phyloP scores from a whole-genome alignment of 805 yeast species.

The Sungouiella blattae region DNA sequence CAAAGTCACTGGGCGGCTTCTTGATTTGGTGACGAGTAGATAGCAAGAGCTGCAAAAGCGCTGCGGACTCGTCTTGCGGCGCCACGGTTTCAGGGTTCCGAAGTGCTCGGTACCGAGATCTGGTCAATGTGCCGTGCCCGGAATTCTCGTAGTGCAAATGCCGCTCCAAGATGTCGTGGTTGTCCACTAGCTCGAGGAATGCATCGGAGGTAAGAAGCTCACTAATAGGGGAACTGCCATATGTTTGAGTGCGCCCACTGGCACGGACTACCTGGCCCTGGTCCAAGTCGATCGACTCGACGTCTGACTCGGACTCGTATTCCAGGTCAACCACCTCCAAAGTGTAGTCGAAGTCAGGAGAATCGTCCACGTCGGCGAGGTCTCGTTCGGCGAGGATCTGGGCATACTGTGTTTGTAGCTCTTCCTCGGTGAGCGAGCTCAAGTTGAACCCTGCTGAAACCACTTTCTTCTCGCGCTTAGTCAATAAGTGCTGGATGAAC shows the following conservation, averaged over 20 bases:
- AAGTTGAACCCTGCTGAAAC: neutral
- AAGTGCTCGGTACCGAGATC: conserved; percentile 24
- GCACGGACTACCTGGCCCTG: too few relatives aligned
- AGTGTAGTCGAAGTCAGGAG: conserved; percentile 9
- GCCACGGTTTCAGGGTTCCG: neutral
- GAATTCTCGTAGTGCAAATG: conserved; percentile 22
- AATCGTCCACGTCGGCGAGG: conserved; percentile 7
- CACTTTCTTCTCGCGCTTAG: too few relatives aligned
- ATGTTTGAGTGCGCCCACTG: neutral
- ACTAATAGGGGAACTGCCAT: neutral
- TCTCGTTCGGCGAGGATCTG: neutral
- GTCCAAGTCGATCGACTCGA: neutral
- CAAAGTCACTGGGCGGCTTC: neutral
- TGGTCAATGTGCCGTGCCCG: conserved; percentile 25
- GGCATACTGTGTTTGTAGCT: neutral
- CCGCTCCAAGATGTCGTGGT: conserved; percentile 21
- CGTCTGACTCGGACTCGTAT: conserved; percentile 7
- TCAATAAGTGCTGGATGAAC: conserved; percentile 19
- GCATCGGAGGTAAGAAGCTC: conserved; percentile 12
- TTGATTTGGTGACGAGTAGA: too few relatives aligned
- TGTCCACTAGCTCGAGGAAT: conserved; percentile 11
- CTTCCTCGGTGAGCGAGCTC: neutral
- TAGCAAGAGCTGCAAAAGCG: conserved; percentile 21
- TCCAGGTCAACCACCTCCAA: neutral
- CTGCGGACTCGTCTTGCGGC: conserved; percentile 7